Evolutionary conservation across 345 rosid species (phyloP), one percentile per base, ranked within the genome.

Genomic region (Lepidium africanum): DNA sequence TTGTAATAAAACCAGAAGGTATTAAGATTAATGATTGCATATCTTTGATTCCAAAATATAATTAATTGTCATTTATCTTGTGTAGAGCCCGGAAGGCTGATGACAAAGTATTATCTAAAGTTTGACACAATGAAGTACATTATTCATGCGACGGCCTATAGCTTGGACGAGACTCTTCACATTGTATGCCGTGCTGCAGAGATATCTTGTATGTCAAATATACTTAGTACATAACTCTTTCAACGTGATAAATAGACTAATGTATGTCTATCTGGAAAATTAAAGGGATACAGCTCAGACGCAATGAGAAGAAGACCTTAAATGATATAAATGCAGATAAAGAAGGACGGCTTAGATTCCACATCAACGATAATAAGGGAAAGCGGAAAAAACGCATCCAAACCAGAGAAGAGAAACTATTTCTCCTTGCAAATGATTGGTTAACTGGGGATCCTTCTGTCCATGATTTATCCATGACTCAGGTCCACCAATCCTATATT

Each of bases 231-330:
- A 54, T 75, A 39, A 15, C 70, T 40, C 16, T 47, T 14, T 36
- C 16, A 13, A 46, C 23, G 35, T 32, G 48, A 27, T 32, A 52
- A 48, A 39, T 21, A 62, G 12, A 55, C 74, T 69, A 40, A 75
- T 48, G 9, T 43, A 19, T 23, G 25, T 39, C 41, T 71, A 69
- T 23, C 55, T 75, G 71, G 32, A 54, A 70, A 77, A 79, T 75
- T 74, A 78, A 79, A 93, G 99, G 99, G 99, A 94, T 94, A 87
- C 99, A 91, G 77, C 95, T 94, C 59, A 79, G 99, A 55, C 96
- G 97, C 74, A 91, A 84, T 68, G 99, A 94, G 81, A 94, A 94
- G 87, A 94, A 89, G 82, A 80, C 86, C 75, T 79, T 94, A 56
- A 94, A 94, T 77, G 95, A 91, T 67, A 79, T 94, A 72, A 91